Evolutionary conservation across 2,329 filamentous ascomycete genomes (phyloP), one percentile per base, ranked within the genome.

Genomic region (Torrubiella hemipterigena): DNA sequence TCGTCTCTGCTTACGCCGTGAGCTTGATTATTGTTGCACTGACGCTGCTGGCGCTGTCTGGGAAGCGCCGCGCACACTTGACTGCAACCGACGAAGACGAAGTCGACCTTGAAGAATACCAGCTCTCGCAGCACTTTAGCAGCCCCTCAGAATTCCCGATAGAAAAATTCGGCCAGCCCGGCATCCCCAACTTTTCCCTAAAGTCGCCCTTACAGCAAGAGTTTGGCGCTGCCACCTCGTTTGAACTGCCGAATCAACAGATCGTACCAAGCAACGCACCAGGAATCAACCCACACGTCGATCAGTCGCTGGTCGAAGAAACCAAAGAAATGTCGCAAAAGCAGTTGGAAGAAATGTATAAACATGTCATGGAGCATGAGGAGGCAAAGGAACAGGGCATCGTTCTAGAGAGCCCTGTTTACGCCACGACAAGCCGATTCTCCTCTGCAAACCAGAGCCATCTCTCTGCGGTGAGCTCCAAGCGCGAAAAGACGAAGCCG

Each of bases 291-390:
- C 69, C 68, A 12, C 76, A 73, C 15, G 82, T 95, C 37, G 85
- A 95, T 52, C 76, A 80, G 36, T 69, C 68, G 36, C 70, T 94
- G 12, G 69, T 95, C 16, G 72, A 79, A 36, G 69, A 73, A 37
- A 83, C 94, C 55, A 74, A 71, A 50, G 67, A 70, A 47, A 78
- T 79, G 61, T 77, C 83, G 40, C 77, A 91, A 54, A 67, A 78
- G 41, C 82, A 94, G 52, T 76, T 95, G 55, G 86, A 94, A 54
- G 76, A 83, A 45, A 76, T 96, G 52, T 96, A 95, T 58, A 85
- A 78, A 38, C 81, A 86, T 43, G 87, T 94, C 40, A 81, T 94
- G 77, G 84, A 86, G 53, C 82, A 93, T 45, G 87, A 95, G 47
- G 73, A 70, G 35, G 73, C 73, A 31, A 78, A 77, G 51, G 61